These are phyloP conservation scores for Stephania yunnanensis DNA, from an alignment of 164 flowering plant species.

Conservation along the genomic window DNA sequence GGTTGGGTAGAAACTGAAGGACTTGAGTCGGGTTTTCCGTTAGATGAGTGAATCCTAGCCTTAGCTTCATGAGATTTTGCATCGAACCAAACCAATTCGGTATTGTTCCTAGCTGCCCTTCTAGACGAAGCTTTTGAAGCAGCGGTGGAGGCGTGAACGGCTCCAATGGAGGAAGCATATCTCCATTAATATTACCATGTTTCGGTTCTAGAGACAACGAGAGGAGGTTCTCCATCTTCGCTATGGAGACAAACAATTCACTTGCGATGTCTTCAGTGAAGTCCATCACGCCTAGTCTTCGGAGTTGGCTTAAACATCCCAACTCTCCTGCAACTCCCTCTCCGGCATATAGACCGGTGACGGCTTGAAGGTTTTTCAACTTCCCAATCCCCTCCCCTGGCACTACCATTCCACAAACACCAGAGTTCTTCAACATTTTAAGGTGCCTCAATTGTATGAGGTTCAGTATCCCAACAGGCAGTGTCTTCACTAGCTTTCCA, in stretches of 20 bases:
- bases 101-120: conserved; percentile 18
- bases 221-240: conserved; percentile 17
- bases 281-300: conserved; percentile 22
- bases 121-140: conserved; percentile 21
- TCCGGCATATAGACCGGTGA: conserved; percentile 21
- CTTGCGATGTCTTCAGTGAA: conserved; percentile 18
- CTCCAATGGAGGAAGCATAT: conserved; percentile 9
- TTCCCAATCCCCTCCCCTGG: conserved; percentile 23
- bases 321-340: conserved; percentile 18
- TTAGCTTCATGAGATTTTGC: conserved; percentile 18
- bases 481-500: conserved; percentile 10
- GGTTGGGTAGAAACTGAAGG: conserved; percentile 23
- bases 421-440: conserved; percentile 22
- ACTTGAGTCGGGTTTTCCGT: conserved; percentile 19
- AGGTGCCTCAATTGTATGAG: conserved; percentile 22
- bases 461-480: conserved; percentile 17
- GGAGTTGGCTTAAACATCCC: conserved; percentile 12
- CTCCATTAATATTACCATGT: not conserved
- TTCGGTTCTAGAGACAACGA: conserved; percentile 22
- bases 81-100: conserved; percentile 23
- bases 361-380: conserved; percentile 15
- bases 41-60: conserved; percentile 23
- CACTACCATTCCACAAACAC: conserved; percentile 16
- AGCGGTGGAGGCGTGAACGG: conserved; percentile 25
- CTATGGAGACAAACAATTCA: conserved; percentile 19